Evolutionary conservation across 2,329 filamentous ascomycete genomes (phyloP).

Genomic region (Mycosphaerella arachidis): DNA sequence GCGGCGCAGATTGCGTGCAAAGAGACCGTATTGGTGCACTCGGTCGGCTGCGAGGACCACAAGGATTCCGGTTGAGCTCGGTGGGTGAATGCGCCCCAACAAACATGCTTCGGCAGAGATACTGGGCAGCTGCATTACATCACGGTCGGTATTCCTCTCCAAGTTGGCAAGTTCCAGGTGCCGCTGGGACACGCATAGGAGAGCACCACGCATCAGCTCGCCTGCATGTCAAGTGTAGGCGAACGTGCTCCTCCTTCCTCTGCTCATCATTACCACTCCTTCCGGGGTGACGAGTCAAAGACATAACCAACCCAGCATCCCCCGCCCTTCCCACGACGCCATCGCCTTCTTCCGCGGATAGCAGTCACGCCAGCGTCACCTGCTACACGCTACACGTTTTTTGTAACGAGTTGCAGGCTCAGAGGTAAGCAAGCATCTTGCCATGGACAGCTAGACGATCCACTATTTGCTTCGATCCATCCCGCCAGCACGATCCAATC

Average conservation of each 20-base stretch:
- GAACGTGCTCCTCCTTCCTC: not conserved
- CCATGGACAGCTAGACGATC: not conserved
- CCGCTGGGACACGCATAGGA: not conserved
- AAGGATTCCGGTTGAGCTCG: not conserved
- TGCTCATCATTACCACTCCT: not conserved
- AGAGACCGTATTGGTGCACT: not conserved
- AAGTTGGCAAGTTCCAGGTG: not conserved
- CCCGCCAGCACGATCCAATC: not conserved
- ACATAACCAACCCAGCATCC: not conserved
- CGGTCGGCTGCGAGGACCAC: not conserved
- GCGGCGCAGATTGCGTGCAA: not conserved
- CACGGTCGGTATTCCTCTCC: not conserved
- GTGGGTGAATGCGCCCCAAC: not conserved
- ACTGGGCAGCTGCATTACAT: not conserved
- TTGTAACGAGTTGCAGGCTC: not conserved
- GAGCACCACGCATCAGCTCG: not conserved
- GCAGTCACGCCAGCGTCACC: slow-evolving; percentile 2
- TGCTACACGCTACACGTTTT: not conserved
- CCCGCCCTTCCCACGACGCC: not conserved
- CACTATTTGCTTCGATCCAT: not conserved
- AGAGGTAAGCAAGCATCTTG: slow-evolving; percentile 1
- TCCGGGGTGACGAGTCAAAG: not conserved
- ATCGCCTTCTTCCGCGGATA: not conserved
- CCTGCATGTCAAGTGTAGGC: not conserved
- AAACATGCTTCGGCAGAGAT: not conserved